These are phyloP conservation scores for Botryotinia narcissicola DNA, from an alignment of 2,329 filamentous ascomycete genomes.

Conservation along the genomic window DNA sequence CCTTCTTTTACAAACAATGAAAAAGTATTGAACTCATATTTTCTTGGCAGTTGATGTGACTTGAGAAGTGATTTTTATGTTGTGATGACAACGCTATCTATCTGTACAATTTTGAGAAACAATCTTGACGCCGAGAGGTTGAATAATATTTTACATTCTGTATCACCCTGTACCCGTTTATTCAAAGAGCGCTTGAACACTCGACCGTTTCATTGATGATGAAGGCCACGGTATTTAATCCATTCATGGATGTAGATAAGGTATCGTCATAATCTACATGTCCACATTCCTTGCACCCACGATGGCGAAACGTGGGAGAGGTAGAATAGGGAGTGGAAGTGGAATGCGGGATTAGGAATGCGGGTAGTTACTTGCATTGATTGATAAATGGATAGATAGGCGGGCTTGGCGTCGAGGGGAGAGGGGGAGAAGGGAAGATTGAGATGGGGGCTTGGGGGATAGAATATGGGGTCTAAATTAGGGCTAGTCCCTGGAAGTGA, in stretches of 20 bases:
- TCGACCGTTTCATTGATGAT: not conserved
- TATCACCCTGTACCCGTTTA: not conserved
- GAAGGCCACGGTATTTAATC: not conserved
- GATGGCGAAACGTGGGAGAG: not conserved
- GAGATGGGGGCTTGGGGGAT: not conserved
- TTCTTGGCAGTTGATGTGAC: not conserved
- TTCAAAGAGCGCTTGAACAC: not conserved
- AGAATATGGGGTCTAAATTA: not conserved
- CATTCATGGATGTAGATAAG: not conserved
- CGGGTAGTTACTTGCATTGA: not conserved
- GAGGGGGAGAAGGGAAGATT: not conserved
- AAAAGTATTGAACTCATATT: not conserved
- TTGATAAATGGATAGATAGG: not conserved
- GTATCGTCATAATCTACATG: not conserved
- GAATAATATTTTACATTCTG: not conserved
- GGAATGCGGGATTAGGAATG: not conserved
- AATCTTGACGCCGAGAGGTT: not conserved
- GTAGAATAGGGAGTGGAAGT: not conserved
- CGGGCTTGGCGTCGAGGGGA: not conserved
- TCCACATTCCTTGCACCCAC: not conserved
- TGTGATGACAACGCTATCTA: not conserved
- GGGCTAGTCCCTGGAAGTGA: not conserved
- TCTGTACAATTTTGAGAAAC: not conserved
- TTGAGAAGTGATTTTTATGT: not conserved
- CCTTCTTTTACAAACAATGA: not conserved